Evolutionary conservation across 345 rosid genomes (phyloP).

Genomic region (Rhodamnia argentea): DNA sequence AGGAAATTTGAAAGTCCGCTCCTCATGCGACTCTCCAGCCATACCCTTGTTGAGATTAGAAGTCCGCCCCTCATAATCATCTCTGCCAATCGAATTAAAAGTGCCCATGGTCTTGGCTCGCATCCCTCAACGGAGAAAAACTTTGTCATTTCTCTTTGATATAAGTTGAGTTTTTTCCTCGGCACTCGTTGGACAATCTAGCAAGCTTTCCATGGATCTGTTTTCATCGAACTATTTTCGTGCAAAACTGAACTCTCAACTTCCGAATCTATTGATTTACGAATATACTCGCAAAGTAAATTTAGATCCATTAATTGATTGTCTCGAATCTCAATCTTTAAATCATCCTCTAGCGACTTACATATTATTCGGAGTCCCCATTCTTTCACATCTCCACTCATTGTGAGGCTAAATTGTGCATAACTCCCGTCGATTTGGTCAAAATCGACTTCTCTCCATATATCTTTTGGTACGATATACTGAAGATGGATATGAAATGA

Average conservation of each 20-base stretch:
- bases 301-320: not conserved
- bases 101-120: fast-evolving
- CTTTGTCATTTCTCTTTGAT: not conserved
- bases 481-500: too few species aligned
- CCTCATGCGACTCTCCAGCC: too few species aligned
- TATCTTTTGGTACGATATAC: not conserved
- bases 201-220: not conserved
- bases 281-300: not conserved
- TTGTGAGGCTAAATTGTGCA: not conserved
- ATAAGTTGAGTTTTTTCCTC: not conserved
- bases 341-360: not conserved
- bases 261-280: not conserved
- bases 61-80: not conserved
- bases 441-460: not conserved
- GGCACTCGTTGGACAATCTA: not conserved
- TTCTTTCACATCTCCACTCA: not conserved
- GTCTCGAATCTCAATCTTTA: not conserved
- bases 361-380: not conserved
- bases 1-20: not conserved
- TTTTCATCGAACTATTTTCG: not conserved
- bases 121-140: not conserved
- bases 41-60: too few species aligned
- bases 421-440: not conserved
- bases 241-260: not conserved
- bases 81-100: fast-evolving